phyloP scores from a whole-genome alignment of 192 early-diverging fungal genomes.

The Backusella luteola region DNA sequence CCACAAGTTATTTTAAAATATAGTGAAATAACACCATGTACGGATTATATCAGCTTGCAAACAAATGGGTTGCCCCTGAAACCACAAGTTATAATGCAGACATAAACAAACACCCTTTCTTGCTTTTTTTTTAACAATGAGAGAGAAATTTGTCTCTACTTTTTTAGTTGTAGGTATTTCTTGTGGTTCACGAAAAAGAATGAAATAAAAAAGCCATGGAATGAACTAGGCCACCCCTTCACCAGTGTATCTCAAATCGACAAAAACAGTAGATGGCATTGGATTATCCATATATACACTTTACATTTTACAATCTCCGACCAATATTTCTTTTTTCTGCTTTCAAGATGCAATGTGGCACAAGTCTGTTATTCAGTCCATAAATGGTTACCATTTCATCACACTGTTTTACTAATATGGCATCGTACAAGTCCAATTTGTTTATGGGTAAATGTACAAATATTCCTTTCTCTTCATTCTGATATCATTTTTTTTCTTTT shows the following conservation, averaged over 20 bases:
- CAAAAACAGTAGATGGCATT: not conserved
- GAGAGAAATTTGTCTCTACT: not conserved
- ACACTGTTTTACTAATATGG: constrained; percentile 1
- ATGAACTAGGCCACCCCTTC: not conserved
- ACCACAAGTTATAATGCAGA: not conserved
- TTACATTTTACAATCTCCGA: not conserved
- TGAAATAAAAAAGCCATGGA: not conserved
- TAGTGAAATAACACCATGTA: not conserved
- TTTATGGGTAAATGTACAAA: not conserved
- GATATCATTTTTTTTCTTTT: not conserved
- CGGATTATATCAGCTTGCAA: not conserved
- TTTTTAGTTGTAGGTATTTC: not conserved
- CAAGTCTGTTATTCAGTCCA: not conserved
- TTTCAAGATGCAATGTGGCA: not conserved
- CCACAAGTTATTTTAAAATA: not conserved
- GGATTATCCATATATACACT: not conserved
- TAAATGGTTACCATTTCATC: not conserved
- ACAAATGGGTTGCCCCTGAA: not conserved
- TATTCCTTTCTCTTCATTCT: not conserved
- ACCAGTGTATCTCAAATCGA: not conserved
- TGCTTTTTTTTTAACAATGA: not conserved
- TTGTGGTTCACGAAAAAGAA: not conserved
- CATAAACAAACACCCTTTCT: not conserved
- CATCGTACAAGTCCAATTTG: not conserved
- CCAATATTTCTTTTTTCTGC: not conserved